Conservation (phyloP, 2,329 filamentous ascomycete genomes). For the Monosporascus sp. region DNA sequence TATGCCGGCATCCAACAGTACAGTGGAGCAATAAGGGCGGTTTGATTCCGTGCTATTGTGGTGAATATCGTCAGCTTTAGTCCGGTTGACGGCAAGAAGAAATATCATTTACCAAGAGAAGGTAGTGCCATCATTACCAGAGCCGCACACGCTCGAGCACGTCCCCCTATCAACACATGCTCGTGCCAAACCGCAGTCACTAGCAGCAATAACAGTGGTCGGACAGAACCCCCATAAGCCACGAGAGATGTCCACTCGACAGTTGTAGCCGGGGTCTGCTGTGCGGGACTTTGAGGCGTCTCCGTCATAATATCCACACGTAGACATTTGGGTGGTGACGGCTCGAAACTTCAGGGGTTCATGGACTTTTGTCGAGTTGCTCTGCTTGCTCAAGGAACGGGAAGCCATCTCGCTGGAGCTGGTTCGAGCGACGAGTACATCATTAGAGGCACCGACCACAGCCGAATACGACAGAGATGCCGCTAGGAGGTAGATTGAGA, state of each 20-base stretch:
- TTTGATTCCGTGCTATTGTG: conserved; percentile 7
- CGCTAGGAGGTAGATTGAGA: too few relatives aligned
- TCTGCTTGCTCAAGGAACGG: background rate
- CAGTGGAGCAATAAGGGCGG: conserved; percentile 24
- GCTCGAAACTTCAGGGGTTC: background rate
- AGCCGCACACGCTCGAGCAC: conserved; percentile 31
- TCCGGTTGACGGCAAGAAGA: background rate
- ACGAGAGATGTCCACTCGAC: conserved; percentile 28
- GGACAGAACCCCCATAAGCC: conserved; percentile 37
- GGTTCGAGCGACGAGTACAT: too few relatives aligned
- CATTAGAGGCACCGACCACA: too few relatives aligned
- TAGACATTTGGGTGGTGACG: conserved; percentile 5
- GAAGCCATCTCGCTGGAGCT: background rate
- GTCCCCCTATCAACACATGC: conserved; percentile 28
- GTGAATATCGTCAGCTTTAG: background rate
- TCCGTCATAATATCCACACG: conserved; percentile 29
- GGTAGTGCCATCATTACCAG: conserved; percentile 21
- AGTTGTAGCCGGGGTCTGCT: conserved; percentile 30
- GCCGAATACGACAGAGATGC: too few relatives aligned
- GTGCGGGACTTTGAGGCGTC: conserved; percentile 24
- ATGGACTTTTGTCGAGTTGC: background rate
- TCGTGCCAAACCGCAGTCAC: conserved; percentile 34
- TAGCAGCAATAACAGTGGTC: conserved; percentile 28
- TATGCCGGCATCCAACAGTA: conserved; percentile 25
- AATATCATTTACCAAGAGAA: conserved; percentile 29